Evolutionary conservation across 2,329 filamentous ascomycete species (phyloP).

Genomic region (Pseudocercospora fijiensis): DNA sequence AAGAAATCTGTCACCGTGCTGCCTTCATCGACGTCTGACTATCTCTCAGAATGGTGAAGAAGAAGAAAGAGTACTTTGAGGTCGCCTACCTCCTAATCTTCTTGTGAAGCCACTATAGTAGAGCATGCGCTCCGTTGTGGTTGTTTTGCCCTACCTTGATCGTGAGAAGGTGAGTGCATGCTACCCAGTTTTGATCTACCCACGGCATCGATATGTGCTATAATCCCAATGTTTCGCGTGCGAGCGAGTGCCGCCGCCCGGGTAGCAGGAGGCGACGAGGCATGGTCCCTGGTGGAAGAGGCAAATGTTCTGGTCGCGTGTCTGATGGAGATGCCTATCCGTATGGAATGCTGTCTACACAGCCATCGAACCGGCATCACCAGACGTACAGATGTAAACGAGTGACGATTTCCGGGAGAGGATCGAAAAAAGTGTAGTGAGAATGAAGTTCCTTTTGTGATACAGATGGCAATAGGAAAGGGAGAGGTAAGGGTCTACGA

Average conservation of each 20-base stretch:
- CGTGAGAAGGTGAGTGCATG: constrained; percentile 17
- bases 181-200: constrained; percentile 29
- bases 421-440: not conserved
- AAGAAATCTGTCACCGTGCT: constrained; percentile 97
- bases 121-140: constrained; percentile 97
- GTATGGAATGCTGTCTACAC: constrained; percentile 21
- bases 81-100: constrained; percentile 67
- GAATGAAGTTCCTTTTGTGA: not conserved
- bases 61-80: not conserved
- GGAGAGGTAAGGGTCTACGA: not conserved
- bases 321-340: not conserved
- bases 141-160: constrained; percentile 75
- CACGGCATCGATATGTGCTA: constrained; percentile 93
- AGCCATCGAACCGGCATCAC: constrained; percentile 28
- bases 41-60: constrained; percentile 11
- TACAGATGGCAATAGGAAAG: not conserved
- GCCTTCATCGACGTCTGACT: constrained; percentile 82
- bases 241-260: not conserved
- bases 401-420: not conserved
- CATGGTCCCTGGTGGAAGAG: constrained; percentile 13
- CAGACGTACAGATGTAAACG: not conserved
- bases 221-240: constrained; percentile 82
- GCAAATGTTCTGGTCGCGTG: constrained; percentile 14
- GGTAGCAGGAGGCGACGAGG: not conserved
- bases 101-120: constrained; percentile 90